Evolutionary conservation across 1,139 yeast species (phyloP), one percentile per base, ranked within the genome.

Genomic region (Hansenula lynferdii): DNA sequence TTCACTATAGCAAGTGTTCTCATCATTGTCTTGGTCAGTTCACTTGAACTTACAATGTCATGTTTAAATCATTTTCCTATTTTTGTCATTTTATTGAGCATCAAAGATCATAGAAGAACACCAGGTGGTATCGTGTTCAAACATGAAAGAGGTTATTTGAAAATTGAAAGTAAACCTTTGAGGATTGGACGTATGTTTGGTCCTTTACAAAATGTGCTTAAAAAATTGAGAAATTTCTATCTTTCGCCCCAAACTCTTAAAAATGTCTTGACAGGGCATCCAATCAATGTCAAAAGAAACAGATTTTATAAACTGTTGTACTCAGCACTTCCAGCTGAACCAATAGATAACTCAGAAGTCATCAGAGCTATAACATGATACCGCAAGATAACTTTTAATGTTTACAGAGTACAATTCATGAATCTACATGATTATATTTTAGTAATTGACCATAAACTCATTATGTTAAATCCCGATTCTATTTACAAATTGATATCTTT

Each of bases 81-180:
- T 17, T 92, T 92, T 62, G 90, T 89, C 1, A 58, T 90, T 2
- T 63, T 94, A 38, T 63, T 92, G 33, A 78, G 94, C 50, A 41
- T 87, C 36, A 94, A 92, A 57, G 94, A 90, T 55, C 80, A 89
- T 11, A 77, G 75, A 41, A 68, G 99, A 46, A 65, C 94, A 16
- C 98, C 97, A n/a, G 96, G 96, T 2, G 97, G 97, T 0, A 68
- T 92, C 7, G 63, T 61, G 8, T 66, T 85, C 42, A 62, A 61
- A 31, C 51, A 40, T 30, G 28, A 48, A 12, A 39, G 42, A 14
- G 45, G 56, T n/a, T 48, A 52, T 26, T 47, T 66, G 14, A 44
- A 46, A 27, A 49, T 77, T n/a, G 42, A 54, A 28, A 71, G 71
- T 29, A 64, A 67, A 20, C 78, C 83, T 1, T 50, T 77, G 35